Base-by-base conservation (phyloP, 257 asterid genomes). In the Penstemon davidsonii region DNA sequence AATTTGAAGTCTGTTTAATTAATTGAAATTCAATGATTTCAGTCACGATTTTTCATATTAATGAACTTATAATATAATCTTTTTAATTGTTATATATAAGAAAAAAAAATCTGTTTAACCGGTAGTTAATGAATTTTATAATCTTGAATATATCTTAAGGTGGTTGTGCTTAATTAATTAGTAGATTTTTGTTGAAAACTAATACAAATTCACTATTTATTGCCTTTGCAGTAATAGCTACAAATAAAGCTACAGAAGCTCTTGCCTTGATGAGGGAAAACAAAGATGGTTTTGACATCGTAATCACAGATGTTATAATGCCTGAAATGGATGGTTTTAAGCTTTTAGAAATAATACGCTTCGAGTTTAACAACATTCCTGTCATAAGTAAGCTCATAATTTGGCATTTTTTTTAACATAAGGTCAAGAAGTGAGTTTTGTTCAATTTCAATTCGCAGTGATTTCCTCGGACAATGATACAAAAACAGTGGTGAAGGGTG, bases 291-390 rank as follows among this genome's bases (percentile, higher is more conserved):
- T 63, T 43, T 43, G 68, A 63, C 57, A 45, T 63, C 15, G 68
- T 63, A 15, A 10, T 63, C 4, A 63, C 68, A 2, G 68, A 63
- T 46, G 47, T 63, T 19, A 33, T 63, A 15, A 63, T 63, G 68
- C 68, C 68, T 46, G 68, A 63, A 44, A 63, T 63, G 57, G 68
- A 63, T 36, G 68, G 68, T 7, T 63, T 63, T 19, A 6, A 63
- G 68, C 68, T 63, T 33, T 25, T 63, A 33, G 68, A 63, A 56
- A 63, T 36, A 9, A 25, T 63, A 18, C 19, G 56, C 25, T 8
- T 3, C 33, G 54, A 63, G 68, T 19, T 47, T 19, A 18, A 25
- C 33, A 25, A 25, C 43, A 47, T 63, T 63, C 68, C 68, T 11
- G 68, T 63, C 41, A 63, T 63, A 63, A 63, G 68, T 63, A 46